Evolutionary conservation across 306 rosid genomes (phyloP).

Genomic region (Rosa lucieae): DNA sequence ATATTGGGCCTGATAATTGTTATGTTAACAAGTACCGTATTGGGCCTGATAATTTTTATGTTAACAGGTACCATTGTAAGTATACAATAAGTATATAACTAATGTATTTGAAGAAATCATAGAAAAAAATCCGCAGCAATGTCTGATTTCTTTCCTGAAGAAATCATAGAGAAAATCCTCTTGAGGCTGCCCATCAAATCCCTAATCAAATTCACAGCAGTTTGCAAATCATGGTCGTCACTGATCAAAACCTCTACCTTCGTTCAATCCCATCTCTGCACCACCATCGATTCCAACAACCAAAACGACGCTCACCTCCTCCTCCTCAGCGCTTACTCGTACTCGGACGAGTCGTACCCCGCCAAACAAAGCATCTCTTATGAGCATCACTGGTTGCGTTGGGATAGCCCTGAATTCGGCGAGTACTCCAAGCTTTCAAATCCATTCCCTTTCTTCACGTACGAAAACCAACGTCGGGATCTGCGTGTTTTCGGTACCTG

Average conservation of each 20-base stretch:
- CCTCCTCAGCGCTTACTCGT: neutral
- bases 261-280: neutral
- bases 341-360: neutral
- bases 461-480: too few species aligned
- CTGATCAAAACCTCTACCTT: neutral
- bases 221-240: neutral
- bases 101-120: neutral
- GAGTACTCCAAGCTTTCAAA: neutral
- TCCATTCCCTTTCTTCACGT: neutral
- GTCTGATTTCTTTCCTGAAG: neutral
- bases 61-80: too few species aligned
- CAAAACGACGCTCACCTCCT: constrained; percentile 4
- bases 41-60: too few species aligned
- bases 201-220: neutral
- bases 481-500: neutral
- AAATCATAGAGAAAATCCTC: neutral
- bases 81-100: too few species aligned
- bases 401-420: neutral
- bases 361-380: too few species aligned
- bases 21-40: too few species aligned
- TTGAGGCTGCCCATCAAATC: neutral
- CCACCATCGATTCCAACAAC: neutral
- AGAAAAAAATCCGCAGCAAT: neutral
- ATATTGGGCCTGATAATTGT: too few species aligned
- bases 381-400: neutral